Evolutionary conservation across 768 basidiomycete genomes (phyloP), one percentile per base, ranked within the genome.

Genomic region (Trametes gibbosa): DNA sequence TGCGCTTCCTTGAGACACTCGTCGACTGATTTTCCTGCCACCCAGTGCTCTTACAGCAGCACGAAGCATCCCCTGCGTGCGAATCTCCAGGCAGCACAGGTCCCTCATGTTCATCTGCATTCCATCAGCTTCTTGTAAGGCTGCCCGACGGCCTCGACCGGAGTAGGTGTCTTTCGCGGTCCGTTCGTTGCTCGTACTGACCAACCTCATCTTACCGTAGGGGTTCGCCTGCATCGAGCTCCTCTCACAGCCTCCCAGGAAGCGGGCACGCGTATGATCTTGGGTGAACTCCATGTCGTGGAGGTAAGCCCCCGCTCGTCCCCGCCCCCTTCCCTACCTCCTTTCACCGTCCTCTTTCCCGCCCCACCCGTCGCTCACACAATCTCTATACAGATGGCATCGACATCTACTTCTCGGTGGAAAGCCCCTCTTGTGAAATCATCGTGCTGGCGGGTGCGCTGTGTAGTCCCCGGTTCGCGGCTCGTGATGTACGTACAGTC

Each of bases 91-190:
- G 61, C 65, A 43, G 54, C 63, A 60, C 58, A 65, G 66, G 58
- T 71, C 69, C 64, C 65, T 69, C 70, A 64, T 70, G 63, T 56
- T 65, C 41, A 65, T 67, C 63, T 67, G 59, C 71, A 66, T 73
- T 73, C 73, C 73, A 74, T 74, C 70, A 65, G 73, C 74, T 75
- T 75, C 73, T 71, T 75, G 72, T 75, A 73, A 73, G 74, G 72
- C 68, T 73, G 73, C 69, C 59, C 63, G 73, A 66, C 63, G 73
- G 73, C 65, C 73, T 75, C 74, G 67, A 47, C 61, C 59, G 59
- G 65, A 69, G 73, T 71, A 46, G n/a, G 65, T 65, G 21, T 24
- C 19, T 14, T 41, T 4, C 5, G 17, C 29, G 42, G 13, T 48
- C n/a, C 25, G 23, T 10, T 34, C 32, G 35, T 17, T 42, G 43